Evolutionary conservation across 2,329 filamentous ascomycete genomes (phyloP).

Genomic region (Paradendryphiella salina): DNA sequence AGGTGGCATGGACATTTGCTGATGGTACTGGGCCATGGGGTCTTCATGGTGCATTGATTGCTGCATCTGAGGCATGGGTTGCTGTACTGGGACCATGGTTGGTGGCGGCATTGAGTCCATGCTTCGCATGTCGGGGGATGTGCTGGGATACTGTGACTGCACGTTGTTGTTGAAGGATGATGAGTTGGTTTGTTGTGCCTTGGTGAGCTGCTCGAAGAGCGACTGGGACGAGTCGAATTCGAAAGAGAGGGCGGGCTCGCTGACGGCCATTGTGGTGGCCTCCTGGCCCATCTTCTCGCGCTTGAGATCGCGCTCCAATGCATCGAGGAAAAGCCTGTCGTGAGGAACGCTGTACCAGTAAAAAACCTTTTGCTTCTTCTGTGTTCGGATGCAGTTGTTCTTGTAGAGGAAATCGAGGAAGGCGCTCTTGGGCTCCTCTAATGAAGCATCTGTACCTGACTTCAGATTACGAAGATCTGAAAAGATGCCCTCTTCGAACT

Average conservation of each 20-base stretch:
- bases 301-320: constrained; percentile 95
- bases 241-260: constrained; percentile 95
- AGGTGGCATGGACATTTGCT: constrained; percentile 73
- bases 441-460: constrained; percentile 94
- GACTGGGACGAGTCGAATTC: constrained; percentile 99
- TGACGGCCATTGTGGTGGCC: constrained; percentile 93
- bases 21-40: constrained; percentile 70
- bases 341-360: constrained; percentile 99
- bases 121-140: constrained; percentile 85
- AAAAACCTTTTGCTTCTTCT: constrained; percentile 99
- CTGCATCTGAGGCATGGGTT: constrained; percentile 46
- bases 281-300: constrained; percentile 99
- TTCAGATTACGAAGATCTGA: constrained; percentile 98
- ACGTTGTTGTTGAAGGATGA: constrained; percentile 84
- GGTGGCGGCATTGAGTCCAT: constrained; percentile 95
- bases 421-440: constrained; percentile 97
- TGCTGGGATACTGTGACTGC: constrained; percentile 71
- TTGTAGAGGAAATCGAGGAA: constrained; percentile 99
- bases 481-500: constrained; percentile 99
- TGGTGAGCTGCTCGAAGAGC: constrained; percentile 98
- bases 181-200: constrained; percentile 97
- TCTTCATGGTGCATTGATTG: constrained; percentile 63
- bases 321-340: constrained; percentile 95
- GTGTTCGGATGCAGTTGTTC: constrained; percentile 99
- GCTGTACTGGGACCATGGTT: constrained; percentile 67